Conservation (phyloP, 2,329 filamentous ascomycete species). For the Xylariaceae sp. region DNA sequence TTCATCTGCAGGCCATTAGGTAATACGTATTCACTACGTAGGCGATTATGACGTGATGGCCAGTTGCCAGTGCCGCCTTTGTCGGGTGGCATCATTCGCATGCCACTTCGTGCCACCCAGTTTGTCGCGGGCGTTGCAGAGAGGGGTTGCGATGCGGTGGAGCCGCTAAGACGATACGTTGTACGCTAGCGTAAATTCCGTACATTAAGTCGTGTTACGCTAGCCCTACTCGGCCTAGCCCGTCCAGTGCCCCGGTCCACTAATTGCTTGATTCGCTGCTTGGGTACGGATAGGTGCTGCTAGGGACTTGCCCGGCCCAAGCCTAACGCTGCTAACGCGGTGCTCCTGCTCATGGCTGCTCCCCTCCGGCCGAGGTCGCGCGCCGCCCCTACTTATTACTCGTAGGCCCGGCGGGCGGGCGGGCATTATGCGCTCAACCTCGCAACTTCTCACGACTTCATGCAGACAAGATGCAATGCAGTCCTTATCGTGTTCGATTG, state of each 20-base stretch:
- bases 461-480: too few species aligned
- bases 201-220: neutral
- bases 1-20: neutral
- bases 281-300: neutral
- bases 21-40: neutral
- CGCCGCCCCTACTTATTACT: too few species aligned
- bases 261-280: neutral
- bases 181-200: neutral
- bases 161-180: neutral
- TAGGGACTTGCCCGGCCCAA: neutral
- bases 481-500: too few species aligned
- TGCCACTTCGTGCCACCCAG: neutral
- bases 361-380: too few species aligned
- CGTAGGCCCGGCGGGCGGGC: too few species aligned
- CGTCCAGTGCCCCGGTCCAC: neutral
- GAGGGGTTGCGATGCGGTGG: neutral
- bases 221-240: neutral
- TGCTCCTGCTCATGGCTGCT: too few species aligned
- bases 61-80: conserved; percentile 10
- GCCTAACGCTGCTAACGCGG: too few species aligned
- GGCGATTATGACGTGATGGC: neutral
- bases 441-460: too few species aligned
- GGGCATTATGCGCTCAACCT: too few species aligned
- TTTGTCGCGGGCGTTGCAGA: neutral
- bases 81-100: conserved; percentile 9